Evolutionary conservation across 2,329 filamentous ascomycete genomes (phyloP), one percentile per base, ranked within the genome.

Genomic region (Alternaria triticimaculans): DNA sequence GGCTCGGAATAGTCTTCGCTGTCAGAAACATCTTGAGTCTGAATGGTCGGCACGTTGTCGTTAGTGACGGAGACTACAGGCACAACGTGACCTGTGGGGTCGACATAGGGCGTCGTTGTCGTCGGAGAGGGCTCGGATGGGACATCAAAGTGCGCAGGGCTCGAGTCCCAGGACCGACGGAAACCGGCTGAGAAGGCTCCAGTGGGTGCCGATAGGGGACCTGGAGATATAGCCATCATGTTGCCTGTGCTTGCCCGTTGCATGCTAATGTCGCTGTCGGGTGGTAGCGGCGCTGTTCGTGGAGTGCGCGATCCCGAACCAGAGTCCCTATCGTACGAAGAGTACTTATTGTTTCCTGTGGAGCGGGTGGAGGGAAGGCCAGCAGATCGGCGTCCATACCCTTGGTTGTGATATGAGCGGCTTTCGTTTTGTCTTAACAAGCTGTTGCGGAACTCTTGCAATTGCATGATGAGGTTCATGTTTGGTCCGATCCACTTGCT

Each of bases 401-500:
- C 70, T 63, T 77, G 76, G 53, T 72, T 76, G 53, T 76, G 75
- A 28, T 70, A 75, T 9, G 71, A 70, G 21, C 77, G 67, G 50
- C 65, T 75, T 30, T 78, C 75, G 45, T 78, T 81, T 10, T 74
- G 69, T 58, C 76, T 75, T n/a, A 80, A 60, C 46, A 78, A 84
- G 81, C 73, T 86, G 76, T 69, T 87, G 80, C 65, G 86, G 76
- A 94, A 95, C 74, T 95, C 92, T 77, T 94, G 92, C 51, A 96
- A 83, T 70, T 93, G 94, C 84, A 96, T 96, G 86, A 96, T 94
- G 69, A 96, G 84, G 70, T 92, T 92, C 93, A 96, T 96, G 79
- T 96, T 96, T 0, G 92, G 92, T 62, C 92, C 94, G 71, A 96
- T 95, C 92, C 93, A 96, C 74, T 87, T 89, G 79, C 92, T 96